Conservation (phyloP, 768 basidiomycete genomes). For the Asterophora parasitica region DNA sequence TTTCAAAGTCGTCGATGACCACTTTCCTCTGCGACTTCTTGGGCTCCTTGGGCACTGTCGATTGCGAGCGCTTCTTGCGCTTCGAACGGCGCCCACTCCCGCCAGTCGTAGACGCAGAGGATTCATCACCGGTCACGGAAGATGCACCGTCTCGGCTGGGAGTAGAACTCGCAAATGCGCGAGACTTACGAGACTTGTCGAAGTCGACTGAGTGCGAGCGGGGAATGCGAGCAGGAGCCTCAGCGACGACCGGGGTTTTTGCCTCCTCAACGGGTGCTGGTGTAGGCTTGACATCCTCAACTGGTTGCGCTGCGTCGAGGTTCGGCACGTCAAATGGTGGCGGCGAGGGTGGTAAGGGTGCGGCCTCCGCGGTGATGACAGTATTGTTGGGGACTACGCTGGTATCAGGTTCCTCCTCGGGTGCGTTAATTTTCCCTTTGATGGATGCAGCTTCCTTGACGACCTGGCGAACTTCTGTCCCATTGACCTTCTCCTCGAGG, state of each 20-base stretch:
- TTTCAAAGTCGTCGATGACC: conserved; percentile 88
- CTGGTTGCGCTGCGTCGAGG: conserved; percentile 3
- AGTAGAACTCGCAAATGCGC: conserved; percentile 50
- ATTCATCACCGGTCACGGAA: conserved; percentile 68
- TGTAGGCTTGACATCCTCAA: conserved; percentile 1
- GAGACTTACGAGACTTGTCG: conserved; percentile 56
- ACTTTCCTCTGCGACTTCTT: conserved; percentile 70
- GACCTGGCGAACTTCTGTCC: conserved; percentile 33
- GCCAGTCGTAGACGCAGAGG: conserved; percentile 58
- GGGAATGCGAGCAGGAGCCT: conserved; percentile 41
- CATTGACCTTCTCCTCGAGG: conserved; percentile 25
- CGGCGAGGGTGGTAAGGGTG: neutral
- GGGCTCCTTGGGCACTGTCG: conserved; percentile 42
- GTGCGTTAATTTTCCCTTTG: conserved; percentile 20
- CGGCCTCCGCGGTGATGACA: conserved; percentile 8
- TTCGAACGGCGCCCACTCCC: conserved; percentile 27
- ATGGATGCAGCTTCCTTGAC: conserved; percentile 36
- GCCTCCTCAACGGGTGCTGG: conserved; percentile 11
- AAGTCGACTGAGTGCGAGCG: conserved; percentile 84
- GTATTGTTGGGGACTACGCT: neutral
- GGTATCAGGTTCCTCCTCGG: conserved; percentile 12
- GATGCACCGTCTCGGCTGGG: conserved; percentile 46
- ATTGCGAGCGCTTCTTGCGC: conserved; percentile 49
- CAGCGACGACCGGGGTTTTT: conserved; percentile 17
- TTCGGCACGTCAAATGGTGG: conserved; percentile 5